Evolutionary conservation across 495 filamentous ascomycete genomes (phyloP).

Genomic region (Neurospora pannonica): DNA sequence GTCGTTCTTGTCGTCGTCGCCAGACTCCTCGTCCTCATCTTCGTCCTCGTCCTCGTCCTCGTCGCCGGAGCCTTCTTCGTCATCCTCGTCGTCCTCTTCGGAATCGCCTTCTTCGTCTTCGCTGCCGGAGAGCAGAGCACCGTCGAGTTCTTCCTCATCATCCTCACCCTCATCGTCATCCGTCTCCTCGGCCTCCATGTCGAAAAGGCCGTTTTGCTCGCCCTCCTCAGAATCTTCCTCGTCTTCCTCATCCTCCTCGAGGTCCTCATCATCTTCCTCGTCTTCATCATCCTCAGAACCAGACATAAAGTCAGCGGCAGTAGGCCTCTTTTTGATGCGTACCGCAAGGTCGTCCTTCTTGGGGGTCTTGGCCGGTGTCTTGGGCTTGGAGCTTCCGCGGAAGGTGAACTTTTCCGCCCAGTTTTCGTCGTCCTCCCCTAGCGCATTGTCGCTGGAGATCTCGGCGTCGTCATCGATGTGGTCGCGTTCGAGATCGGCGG

Average conservation of each 20-base stretch:
- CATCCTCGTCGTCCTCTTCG: conserved; percentile 33
- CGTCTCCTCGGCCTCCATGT: conserved; percentile 15
- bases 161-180: conserved; percentile 13
- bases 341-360: conserved; percentile 3
- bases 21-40: background rate
- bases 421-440: conserved; percentile 46
- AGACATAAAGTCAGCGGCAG: conserved; percentile 43
- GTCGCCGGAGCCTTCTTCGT: conserved; percentile 23
- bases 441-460: conserved; percentile 54
- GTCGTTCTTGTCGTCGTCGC: conserved; percentile 29
- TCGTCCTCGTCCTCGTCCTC: conserved; percentile 22
- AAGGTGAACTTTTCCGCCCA: conserved; percentile 45
- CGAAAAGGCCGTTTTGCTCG: conserved; percentile 9
- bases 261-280: conserved; percentile 4
- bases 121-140: conserved; percentile 13
- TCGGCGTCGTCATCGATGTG: conserved; percentile 44
- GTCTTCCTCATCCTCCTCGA: conserved; percentile 19
- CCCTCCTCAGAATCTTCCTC: conserved; percentile 24
- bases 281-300: conserved; percentile 30
- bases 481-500: conserved; percentile 36
- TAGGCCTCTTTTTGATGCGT: conserved; percentile 26
- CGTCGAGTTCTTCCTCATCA: conserved; percentile 19
- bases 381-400: conserved; percentile 41
- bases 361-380: conserved; percentile 14
- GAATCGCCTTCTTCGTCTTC: conserved; percentile 18